Conservation (phyloP, 2,329 filamentous ascomycete species). For the Fusarium sp. region DNA sequence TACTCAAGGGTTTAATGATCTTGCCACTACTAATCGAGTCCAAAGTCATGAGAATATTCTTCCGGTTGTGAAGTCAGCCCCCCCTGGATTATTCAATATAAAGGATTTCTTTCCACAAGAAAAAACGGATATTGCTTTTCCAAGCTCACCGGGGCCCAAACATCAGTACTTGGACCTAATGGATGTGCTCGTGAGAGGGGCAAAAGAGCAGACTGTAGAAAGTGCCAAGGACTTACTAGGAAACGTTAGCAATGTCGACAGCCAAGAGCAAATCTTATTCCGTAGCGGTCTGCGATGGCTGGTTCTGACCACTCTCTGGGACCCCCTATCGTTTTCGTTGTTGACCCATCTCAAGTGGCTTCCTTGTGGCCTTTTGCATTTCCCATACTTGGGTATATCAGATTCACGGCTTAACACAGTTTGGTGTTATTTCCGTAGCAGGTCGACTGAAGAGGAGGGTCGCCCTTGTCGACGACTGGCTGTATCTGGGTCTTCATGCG, state of each 20-base stretch:
- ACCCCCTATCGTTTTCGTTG: slow-evolving; percentile 14
- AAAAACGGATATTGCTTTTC: neutral
- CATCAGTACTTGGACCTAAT: neutral
- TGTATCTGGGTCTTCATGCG: slow-evolving; percentile 35
- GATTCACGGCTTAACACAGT: slow-evolving; percentile 36
- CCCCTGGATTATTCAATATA: too few species aligned
- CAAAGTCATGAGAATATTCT: neutral
- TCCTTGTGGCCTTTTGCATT: slow-evolving; percentile 37
- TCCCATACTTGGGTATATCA: slow-evolving; percentile 39
- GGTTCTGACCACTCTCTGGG: slow-evolving; percentile 15
- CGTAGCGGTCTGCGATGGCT: slow-evolving; percentile 36
- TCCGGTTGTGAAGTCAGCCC: neutral
- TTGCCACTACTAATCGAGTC: neutral
- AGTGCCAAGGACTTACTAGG: slow-evolving; percentile 26
- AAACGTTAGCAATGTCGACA: slow-evolving; percentile 24
- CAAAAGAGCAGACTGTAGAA: slow-evolving; percentile 20
- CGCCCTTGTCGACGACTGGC: slow-evolving; percentile 32
- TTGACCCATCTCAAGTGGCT: slow-evolving; percentile 7
- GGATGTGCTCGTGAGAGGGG: neutral
- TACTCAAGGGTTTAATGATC: neutral
- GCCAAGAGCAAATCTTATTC: slow-evolving; percentile 14
- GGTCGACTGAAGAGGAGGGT: slow-evolving; percentile 27
- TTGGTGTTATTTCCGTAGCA: slow-evolving; percentile 38
- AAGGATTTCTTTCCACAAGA: neutral
- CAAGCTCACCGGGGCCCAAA: neutral